Base-by-base conservation (phyloP, 192 early-diverging fungal genomes). In the Kickxella alabastrina region DNA sequence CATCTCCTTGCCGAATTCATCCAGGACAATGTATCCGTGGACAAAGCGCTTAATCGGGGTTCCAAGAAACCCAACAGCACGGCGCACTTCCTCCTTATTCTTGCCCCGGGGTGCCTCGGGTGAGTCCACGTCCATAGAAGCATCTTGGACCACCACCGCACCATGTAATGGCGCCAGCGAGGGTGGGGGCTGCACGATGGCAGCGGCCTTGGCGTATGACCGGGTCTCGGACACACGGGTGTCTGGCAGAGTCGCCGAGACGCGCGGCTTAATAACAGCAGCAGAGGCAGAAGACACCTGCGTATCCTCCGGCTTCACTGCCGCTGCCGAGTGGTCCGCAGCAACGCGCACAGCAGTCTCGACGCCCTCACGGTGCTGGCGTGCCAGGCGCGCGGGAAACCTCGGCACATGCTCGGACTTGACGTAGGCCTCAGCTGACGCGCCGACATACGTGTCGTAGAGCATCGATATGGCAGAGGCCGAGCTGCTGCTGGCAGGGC, bases 1-100 rank as follows among this genome's bases (percentile, higher is more conserved):
- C 47, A 84, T 60, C 51, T 84, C 82, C 52, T 84, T 84, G 43
- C 77, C 81, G 49, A 84, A 84, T 31, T 82, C 81, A 52, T 84
- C 77, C 1, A 84, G 49, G 3, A 84, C 77, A 42, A 84, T 82
- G 42, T 74, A 82, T 2, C 76, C 73, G 31, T 82, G 65, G 6
- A 84, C 79, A 54, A 84, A 84, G 4, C 75, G 68, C 49, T 72
- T 78, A 44, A 72, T 56, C 0, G 68, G 59, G 3, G 75, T 78
- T 4, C 56, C 58, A 13, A 77, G 52, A 21, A 65, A 64, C 9
- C 31, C 39, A 0, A 51, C 64, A 0, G 62, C 64, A 1, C 44
- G 43, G 0, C 51, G 55, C 2, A 56, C 45, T 10, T 62, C 62
- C 36, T 51, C 48, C 17, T 46, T 37, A 36, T 31, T 57, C 28